Percentiles rank a stretch among this genome's conserved stretches.
Conservation (phyloP, 305 asterid species). For the Fraxinus dipetala region DNA sequence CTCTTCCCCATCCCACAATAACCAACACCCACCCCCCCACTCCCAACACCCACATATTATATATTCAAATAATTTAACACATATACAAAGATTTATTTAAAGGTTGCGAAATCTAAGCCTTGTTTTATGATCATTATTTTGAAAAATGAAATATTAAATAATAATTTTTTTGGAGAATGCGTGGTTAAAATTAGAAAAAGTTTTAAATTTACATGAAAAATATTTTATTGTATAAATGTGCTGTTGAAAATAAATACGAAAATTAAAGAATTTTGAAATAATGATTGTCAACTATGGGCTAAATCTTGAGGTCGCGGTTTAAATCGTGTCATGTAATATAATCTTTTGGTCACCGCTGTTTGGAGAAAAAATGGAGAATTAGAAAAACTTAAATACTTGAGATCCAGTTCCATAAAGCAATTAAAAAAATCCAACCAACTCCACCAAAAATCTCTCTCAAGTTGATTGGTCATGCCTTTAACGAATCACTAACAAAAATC, state of each 20-base stretch:
- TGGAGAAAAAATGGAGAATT: not conserved
- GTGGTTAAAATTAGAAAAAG: too few species aligned
- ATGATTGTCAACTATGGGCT: not conserved
- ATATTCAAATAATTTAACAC: not conserved
- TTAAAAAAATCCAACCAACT: not conserved
- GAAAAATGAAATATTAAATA: too few species aligned
- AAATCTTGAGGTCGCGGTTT: not conserved
- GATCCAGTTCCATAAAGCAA: not conserved
- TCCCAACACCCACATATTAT: not conserved
- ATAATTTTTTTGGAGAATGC: too few species aligned
- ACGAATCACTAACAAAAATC: not conserved
- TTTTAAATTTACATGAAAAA: not conserved
- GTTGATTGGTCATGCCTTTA: not conserved
- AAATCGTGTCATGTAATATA: not conserved
- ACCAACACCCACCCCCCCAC: not conserved
- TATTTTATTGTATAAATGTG: too few species aligned
- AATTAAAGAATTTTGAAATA: too few species aligned
- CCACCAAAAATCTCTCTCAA: not conserved
- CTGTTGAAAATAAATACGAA: too few species aligned
- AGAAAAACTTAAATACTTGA: not conserved
- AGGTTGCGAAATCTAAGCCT: not conserved
- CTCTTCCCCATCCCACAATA: slow-evolving; percentile 34
- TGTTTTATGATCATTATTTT: too few species aligned
- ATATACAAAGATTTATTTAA: not conserved
- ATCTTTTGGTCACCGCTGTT: not conserved